Evolutionary conservation across 805 yeast genomes (phyloP).

Genomic region (Sugiyamaella boreocaroliniensis): DNA sequence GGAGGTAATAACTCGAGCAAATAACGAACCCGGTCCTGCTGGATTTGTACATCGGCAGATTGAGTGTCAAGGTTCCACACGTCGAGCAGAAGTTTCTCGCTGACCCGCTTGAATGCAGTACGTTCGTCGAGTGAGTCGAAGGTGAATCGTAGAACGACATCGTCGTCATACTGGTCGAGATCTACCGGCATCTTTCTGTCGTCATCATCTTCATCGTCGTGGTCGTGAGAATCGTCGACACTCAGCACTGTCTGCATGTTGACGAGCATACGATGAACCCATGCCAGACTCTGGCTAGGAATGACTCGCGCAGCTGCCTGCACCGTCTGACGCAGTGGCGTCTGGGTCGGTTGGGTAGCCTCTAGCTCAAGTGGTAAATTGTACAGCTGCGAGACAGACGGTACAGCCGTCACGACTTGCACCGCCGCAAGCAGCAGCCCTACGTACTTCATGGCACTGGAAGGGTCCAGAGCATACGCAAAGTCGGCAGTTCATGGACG

Average conservation of each 20-base stretch:
- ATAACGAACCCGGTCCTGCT: constrained; percentile 16
- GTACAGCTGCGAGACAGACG: too few species aligned
- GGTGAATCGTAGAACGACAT: constrained; percentile 41
- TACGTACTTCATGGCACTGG: too few species aligned
- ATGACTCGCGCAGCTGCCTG: background rate
- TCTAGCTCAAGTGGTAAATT: too few species aligned
- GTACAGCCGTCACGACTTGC: too few species aligned
- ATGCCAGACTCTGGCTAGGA: background rate
- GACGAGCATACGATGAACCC: background rate
- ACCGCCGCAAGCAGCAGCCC: too few species aligned
- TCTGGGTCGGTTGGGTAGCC: too few species aligned
- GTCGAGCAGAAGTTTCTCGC: constrained; percentile 22
- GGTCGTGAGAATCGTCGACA: background rate
- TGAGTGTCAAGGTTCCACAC: constrained; percentile 20
- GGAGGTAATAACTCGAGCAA: constrained; percentile 21
- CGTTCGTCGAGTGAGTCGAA: constrained; percentile 19
- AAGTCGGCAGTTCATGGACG: too few species aligned
- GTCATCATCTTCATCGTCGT: background rate
- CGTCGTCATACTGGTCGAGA: constrained; percentile 35
- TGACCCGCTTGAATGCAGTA: constrained; percentile 18
- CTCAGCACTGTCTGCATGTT: background rate
- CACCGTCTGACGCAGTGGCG: too few species aligned
- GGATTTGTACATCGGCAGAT: constrained; percentile 22
- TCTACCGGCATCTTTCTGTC: constrained; percentile 5
- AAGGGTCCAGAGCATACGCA: too few species aligned